Conservation (phyloP, 2,329 filamentous ascomycete genomes). For the Ophiostoma novo-ulmi region DNA sequence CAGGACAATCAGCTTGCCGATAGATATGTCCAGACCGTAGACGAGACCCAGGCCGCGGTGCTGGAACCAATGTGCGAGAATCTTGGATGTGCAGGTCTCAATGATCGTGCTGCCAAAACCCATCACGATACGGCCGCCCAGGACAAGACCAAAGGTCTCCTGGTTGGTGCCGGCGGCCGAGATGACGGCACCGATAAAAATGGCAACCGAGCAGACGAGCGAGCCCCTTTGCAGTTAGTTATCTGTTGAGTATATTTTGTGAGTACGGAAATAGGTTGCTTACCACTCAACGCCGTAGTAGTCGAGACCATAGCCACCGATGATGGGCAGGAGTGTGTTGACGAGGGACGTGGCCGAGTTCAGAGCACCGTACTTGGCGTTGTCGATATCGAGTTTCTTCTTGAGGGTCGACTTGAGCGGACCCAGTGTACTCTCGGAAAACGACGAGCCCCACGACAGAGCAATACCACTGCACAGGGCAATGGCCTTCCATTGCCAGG, state of each 20-base stretch:
- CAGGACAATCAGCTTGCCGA: conserved; percentile 31
- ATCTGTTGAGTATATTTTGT: not conserved
- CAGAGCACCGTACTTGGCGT: conserved; percentile 30
- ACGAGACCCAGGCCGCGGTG: conserved; percentile 28
- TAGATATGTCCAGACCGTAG: conserved; percentile 30
- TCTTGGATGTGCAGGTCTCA: conserved; percentile 32
- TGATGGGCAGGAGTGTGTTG: conserved; percentile 30
- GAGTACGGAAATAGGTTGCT: not conserved
- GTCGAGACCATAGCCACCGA: conserved; percentile 31
- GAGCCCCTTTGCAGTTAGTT: conserved; percentile 26
- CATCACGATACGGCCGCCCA: conserved; percentile 30
- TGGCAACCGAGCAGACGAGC: conserved; percentile 28
- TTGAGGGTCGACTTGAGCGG: conserved; percentile 29
- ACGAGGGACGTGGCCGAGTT: conserved; percentile 30
- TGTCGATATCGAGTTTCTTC: conserved; percentile 29
- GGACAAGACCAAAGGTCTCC: conserved; percentile 28
- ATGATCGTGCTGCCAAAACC: conserved; percentile 32
- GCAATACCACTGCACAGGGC: conserved; percentile 29
- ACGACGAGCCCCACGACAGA: conserved; percentile 31
- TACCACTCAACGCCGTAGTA: conserved; percentile 32
- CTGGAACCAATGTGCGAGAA: conserved; percentile 32
- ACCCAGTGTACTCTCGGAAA: conserved; percentile 30
- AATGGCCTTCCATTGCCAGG: conserved; percentile 28
- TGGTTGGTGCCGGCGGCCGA: conserved; percentile 30
- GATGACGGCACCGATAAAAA: conserved; percentile 30